phyloP scores from a whole-genome alignment of 1,284 basidiomycete genomes.

The Serendipita sp. region DNA sequence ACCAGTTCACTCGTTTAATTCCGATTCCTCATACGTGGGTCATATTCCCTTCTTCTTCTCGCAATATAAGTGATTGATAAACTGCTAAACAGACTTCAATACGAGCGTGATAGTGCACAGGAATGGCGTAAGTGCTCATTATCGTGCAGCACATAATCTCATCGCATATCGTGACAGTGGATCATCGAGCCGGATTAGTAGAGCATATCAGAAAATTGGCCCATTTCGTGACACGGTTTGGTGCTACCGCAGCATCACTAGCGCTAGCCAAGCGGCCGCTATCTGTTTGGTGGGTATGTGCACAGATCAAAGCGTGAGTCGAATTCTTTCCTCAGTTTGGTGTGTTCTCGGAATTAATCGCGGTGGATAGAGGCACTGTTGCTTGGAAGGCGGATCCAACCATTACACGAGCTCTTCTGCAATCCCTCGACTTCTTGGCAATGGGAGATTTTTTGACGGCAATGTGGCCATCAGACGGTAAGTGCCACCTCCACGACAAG shows the following conservation, averaged over 20 bases:
- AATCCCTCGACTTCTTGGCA: not conserved
- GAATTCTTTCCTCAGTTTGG: not conserved
- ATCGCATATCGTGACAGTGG: not conserved
- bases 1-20: not conserved
- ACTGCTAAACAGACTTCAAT: not conserved
- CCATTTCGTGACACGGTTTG: not conserved
- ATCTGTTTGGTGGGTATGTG: not conserved
- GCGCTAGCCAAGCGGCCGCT: not conserved
- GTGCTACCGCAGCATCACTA: not conserved
- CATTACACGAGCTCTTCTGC: not conserved
- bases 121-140: not conserved
- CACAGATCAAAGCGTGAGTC: not conserved
- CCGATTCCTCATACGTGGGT: constrained; percentile 2
- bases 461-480: not conserved
- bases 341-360: not conserved
- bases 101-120: not conserved
- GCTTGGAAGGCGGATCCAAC: not conserved
- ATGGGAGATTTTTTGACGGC: not conserved
- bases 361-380: not conserved
- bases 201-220: not conserved
- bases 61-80: not conserved
- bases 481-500: not conserved
- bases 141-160: not conserved
- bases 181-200: not conserved
- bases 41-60: not conserved